Percentiles rank a stretch among this genome's conserved stretches.
Conservation (phyloP, 768 basidiomycete species). For the Gloeophyllum trabeum region DNA sequence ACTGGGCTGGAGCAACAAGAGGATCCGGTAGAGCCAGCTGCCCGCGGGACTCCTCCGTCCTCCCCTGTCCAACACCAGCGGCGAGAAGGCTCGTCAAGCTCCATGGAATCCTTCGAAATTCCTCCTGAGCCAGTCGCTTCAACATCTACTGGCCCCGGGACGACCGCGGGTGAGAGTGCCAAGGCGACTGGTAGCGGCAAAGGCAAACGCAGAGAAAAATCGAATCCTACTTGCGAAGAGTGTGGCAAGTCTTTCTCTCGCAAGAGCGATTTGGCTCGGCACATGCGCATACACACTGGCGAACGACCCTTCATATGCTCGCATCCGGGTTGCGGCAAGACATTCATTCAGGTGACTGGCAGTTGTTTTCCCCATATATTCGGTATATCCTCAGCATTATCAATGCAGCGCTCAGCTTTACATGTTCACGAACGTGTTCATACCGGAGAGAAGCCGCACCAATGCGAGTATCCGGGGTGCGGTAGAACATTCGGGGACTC, state of each 20-base stretch:
- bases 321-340: conserved; percentile 70
- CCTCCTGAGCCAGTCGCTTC: not conserved
- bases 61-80: not conserved
- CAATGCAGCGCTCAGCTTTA: conserved; percentile 79
- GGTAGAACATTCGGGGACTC: conserved; percentile 86
- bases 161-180: not conserved
- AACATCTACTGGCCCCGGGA: not conserved
- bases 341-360: conserved; percentile 71
- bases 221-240: conserved; percentile 57
- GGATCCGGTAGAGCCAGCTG: conserved; percentile 10
- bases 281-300: conserved; percentile 86
- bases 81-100: too few species aligned
- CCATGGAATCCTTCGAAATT: too few species aligned
- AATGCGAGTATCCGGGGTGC: conserved; percentile 83
- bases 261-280: conserved; percentile 73
- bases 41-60: not conserved
- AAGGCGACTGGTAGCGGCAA: not conserved
- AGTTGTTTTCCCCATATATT: not conserved
- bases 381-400: conserved; percentile 2
- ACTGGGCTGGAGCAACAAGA: conserved; percentile 54
- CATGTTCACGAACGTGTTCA: conserved; percentile 86
- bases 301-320: conserved; percentile 77
- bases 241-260: conserved; percentile 79
- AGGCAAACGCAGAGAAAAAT: conserved; percentile 14
- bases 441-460: conserved; percentile 89